These are phyloP conservation scores for Neobulgaria alba DNA, from an alignment of 2,329 filamentous ascomycete genomes.

Conservation along the genomic window DNA sequence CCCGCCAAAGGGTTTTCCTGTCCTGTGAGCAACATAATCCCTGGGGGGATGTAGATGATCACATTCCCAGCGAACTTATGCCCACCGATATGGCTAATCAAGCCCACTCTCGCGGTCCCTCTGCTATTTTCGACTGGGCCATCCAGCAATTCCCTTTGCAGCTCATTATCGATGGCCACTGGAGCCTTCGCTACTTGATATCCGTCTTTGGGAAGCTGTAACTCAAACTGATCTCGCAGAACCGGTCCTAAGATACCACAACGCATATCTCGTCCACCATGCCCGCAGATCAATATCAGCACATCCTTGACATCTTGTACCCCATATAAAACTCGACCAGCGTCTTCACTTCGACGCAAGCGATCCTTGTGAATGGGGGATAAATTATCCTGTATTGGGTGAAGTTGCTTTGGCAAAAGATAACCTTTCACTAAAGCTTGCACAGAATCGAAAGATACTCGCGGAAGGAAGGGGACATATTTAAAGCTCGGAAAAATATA, in stretches of 20 bases:
- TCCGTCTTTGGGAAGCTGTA: constrained; percentile 42
- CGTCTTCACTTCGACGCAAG: constrained; percentile 42
- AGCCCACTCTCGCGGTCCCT: constrained; percentile 50
- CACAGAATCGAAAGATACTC: constrained; percentile 47
- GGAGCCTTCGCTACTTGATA: constrained; percentile 40
- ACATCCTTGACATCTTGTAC: constrained; percentile 58
- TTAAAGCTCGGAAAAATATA: constrained; percentile 79
- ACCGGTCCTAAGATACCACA: constrained; percentile 76
- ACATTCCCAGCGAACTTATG: constrained; percentile 84
- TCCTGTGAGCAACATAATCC: constrained; percentile 32
- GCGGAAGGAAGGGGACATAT: constrained; percentile 65
- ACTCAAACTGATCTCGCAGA: constrained; percentile 61
- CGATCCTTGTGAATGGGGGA: constrained; percentile 49
- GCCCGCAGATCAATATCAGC: constrained; percentile 80
- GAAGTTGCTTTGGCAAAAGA: constrained; percentile 53
- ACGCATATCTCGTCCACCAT: constrained; percentile 70
- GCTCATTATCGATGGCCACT: constrained; percentile 22
- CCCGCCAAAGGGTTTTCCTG: constrained; percentile 52
- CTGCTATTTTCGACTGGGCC: constrained; percentile 34
- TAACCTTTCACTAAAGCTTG: constrained; percentile 55
- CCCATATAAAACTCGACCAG: constrained; percentile 41
- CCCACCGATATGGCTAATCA: constrained; percentile 74
- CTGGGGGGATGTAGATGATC: constrained; percentile 67
- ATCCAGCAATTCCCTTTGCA: neutral
- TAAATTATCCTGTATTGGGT: constrained; percentile 49